Evolutionary conservation across 257 asterid genomes (phyloP), one percentile per base, ranked within the genome.

Genomic region (Dorcoceras hygrometricum): DNA sequence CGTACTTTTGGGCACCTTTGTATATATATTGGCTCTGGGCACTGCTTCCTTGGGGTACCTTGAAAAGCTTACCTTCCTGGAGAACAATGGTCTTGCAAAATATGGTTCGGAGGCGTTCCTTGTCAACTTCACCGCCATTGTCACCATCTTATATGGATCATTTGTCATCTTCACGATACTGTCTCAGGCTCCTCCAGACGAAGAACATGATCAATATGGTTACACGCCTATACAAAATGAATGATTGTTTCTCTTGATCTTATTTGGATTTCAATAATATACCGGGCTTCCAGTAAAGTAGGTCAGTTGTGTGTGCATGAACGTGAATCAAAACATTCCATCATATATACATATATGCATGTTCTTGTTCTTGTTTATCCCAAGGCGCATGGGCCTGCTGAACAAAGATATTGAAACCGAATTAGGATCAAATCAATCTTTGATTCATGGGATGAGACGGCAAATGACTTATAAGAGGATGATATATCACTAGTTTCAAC

Each of bases 31-130:
- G 68, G 99, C 96, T 2, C 56, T 94, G 62, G 87, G 75, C 22
- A 90, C 86, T 23, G 96, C 98, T 0, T 6, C 85, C 3, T 50
- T 88, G 23, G 99, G 99, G 12, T 84, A 71, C 79, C 98, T 94
- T 11, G 99, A 94, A 77, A 94, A 94, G 77, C 89, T 94, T 56
- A 94, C 99, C 2, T 94, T 94, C 82, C 91, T 94, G 4, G 78
- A 94, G 80, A 84, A 51, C 68, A 55, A 75, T 3, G 99, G 98
- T 6, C 22, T 90, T 0, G 88, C 57, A 1, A 94, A 88, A 75
- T 94, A 90, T 16, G 96, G 98, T 0, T 22, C 98, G 0, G 99
- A 94, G 78, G 97, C 99, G 0, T 81, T 86, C 63, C 88, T 94
- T 0, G 98, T 94, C 66, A 94, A 94, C 73, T 90, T 85, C 80